phyloP scores from a whole-genome alignment of 257 asterid species.

The Solanum arcanum region DNA sequence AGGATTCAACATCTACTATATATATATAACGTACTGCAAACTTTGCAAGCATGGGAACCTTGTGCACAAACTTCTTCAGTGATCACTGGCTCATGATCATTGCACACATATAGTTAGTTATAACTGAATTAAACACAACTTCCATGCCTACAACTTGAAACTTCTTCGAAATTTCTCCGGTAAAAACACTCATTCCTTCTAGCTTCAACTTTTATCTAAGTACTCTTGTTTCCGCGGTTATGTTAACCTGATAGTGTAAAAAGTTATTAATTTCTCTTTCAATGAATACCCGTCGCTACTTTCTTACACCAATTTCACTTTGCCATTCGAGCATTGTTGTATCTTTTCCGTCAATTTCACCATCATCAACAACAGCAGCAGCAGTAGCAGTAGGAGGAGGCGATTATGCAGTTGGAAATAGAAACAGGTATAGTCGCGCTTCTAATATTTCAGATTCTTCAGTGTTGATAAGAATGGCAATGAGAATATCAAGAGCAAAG shows the following conservation, averaged over 20 bases:
- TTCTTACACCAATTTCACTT: conserved; percentile 39
- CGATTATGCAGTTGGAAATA: conserved; percentile 10
- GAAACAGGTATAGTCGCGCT: conserved; percentile 18
- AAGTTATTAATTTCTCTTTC: background rate
- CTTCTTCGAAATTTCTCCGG: background rate
- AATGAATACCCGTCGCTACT: conserved; percentile 37
- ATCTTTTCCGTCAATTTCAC: conserved; percentile 12
- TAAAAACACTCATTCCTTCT: background rate
- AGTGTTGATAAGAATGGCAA: conserved; percentile 51
- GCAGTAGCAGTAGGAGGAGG: background rate
- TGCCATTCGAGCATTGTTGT: conserved; percentile 26
- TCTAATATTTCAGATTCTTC: conserved; percentile 23
- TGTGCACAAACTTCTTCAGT: background rate
- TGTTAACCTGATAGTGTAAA: background rate
- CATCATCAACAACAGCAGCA: background rate
- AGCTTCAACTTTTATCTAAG: background rate
- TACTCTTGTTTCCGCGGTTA: background rate
- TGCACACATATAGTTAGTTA: background rate
- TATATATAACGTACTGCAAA: background rate
- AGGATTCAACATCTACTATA: no score
- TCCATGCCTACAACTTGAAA: background rate
- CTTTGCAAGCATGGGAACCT: background rate
- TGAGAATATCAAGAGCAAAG: conserved; percentile 68
- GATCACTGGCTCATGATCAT: background rate
- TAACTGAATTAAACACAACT: background rate